These are phyloP conservation scores for Backusella macrospora DNA, from an alignment of 192 early-diverging fungal species.

Conservation along the genomic window DNA sequence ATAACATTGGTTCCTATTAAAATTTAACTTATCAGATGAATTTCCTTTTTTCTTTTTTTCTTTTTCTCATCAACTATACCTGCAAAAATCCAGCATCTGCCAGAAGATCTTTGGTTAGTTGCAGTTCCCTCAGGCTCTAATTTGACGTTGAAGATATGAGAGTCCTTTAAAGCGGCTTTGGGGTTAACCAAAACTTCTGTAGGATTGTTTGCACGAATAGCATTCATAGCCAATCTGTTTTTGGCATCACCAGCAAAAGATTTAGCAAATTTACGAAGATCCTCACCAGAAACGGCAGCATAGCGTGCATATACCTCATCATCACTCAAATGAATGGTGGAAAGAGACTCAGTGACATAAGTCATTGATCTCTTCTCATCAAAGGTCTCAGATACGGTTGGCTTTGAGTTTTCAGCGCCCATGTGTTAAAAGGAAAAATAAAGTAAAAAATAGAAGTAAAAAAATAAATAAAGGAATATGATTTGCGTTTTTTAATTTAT, in stretches of 20 bases:
- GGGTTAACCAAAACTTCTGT: slow-evolving; percentile 63
- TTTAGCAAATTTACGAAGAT: slow-evolving; percentile 33
- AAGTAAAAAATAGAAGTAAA: background rate
- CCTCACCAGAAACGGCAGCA: slow-evolving; percentile 27
- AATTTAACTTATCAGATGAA: background rate
- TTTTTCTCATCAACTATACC: slow-evolving; percentile 40
- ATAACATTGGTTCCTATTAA: slow-evolving; percentile 60
- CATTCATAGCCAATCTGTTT: slow-evolving; percentile 70
- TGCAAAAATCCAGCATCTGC: slow-evolving; percentile 86
- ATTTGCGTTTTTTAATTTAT: background rate
- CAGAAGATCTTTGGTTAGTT: slow-evolving; percentile 77
- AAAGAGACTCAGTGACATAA: background rate
- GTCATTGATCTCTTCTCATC: slow-evolving; percentile 1
- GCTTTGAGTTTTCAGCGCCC: slow-evolving; percentile 4
- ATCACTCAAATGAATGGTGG: background rate
- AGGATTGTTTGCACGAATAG: slow-evolving; percentile 61
- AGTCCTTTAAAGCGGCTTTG: slow-evolving; percentile 51
- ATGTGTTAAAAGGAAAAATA: background rate
- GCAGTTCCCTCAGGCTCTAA: slow-evolving; percentile 52
- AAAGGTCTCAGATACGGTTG: background rate
- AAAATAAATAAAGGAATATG: background rate
- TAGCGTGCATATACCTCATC: slow-evolving; percentile 2
- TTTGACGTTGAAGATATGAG: slow-evolving; percentile 60
- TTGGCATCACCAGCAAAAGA: slow-evolving; percentile 65
- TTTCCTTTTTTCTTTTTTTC: background rate